phyloP scores from a whole-genome alignment of 2,329 filamentous ascomycete species.

The Colletotrichum melonis region DNA sequence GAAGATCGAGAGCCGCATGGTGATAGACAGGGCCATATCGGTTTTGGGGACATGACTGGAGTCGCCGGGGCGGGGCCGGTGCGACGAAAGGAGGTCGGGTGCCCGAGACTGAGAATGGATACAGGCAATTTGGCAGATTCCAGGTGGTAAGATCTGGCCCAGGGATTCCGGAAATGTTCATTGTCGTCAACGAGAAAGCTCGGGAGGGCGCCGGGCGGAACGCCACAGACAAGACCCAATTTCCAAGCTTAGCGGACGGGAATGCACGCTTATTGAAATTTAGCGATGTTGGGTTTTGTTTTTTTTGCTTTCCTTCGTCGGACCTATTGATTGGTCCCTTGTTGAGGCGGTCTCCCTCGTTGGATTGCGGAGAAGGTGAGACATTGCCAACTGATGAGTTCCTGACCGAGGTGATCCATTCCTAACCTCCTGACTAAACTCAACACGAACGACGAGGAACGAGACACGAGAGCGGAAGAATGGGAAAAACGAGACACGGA shows the following conservation, averaged over 20 bases:
- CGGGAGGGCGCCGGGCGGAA: constrained; percentile 20
- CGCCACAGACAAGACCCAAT: constrained; percentile 18
- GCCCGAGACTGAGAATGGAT: neutral
- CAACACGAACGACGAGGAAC: neutral
- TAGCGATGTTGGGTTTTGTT: neutral
- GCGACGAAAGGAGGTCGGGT: neutral
- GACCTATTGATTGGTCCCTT: constrained; percentile 27
- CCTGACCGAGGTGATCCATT: constrained; percentile 29
- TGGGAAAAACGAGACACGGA: neutral
- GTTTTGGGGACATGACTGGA: neutral
- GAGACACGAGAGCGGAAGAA: neutral
- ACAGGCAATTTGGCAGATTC: neutral
- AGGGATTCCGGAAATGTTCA: constrained; percentile 11
- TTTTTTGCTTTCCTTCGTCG: neutral
- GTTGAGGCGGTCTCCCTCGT: constrained; percentile 22
- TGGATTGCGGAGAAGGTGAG: constrained; percentile 34
- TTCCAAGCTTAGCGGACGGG: neutral
- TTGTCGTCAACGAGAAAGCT: constrained; percentile 12
- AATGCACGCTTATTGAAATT: constrained; percentile 14
- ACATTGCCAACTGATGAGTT: constrained; percentile 22
- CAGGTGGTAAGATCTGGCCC: neutral
- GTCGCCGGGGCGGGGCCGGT: neutral
- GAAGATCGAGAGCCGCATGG: constrained; percentile 4
- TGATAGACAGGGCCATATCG: constrained; percentile 29
- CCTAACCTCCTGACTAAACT: constrained; percentile 21